Conservation (phyloP, 352 stramenopile genomes). For the Globisporangium orthogonon region DNA sequence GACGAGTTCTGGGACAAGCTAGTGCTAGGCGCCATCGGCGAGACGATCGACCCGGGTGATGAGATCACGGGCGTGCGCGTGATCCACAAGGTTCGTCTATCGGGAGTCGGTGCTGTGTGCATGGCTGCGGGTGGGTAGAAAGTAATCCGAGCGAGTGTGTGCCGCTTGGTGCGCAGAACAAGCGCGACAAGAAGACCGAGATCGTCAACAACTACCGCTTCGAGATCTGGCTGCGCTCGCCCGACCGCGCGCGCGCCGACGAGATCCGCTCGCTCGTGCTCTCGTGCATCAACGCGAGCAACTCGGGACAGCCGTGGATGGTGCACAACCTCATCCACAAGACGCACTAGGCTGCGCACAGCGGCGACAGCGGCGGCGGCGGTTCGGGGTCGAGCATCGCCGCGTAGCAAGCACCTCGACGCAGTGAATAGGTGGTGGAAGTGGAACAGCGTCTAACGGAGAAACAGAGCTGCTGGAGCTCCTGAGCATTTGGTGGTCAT, state of each 20-base stretch:
- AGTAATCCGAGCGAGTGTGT: too few relatives aligned
- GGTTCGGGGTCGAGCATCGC: too few relatives aligned
- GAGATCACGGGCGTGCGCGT: constrained; percentile 89
- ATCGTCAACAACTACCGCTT: constrained; percentile 81
- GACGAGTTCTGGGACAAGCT: constrained; percentile 89
- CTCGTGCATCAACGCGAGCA: constrained; percentile 60
- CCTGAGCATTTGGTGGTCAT: too few relatives aligned
- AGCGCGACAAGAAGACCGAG: constrained; percentile 73
- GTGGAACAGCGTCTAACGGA: background rate
- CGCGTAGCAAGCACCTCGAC: background rate
- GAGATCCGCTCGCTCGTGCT: constrained; percentile 71
- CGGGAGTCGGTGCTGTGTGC: background rate
- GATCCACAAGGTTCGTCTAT: constrained; percentile 76
- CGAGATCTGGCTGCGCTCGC: constrained; percentile 75
- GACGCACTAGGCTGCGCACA: constrained; percentile 45
- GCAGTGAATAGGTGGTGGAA: background rate
- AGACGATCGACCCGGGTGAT: constrained; percentile 80
- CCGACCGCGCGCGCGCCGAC: constrained; percentile 53
- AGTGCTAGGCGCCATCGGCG: constrained; percentile 86
- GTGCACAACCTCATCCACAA: constrained; percentile 74
- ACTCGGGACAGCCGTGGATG: constrained; percentile 34
- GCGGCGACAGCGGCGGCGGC: too few relatives aligned
- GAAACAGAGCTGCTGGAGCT: background rate
- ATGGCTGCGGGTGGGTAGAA: too few relatives aligned
- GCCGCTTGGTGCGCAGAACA: constrained; percentile 39